Percentiles rank a stretch among this genome's conserved stretches.
Conservation (phyloP, 345 rosid species). For the Gossypium arboreum region DNA sequence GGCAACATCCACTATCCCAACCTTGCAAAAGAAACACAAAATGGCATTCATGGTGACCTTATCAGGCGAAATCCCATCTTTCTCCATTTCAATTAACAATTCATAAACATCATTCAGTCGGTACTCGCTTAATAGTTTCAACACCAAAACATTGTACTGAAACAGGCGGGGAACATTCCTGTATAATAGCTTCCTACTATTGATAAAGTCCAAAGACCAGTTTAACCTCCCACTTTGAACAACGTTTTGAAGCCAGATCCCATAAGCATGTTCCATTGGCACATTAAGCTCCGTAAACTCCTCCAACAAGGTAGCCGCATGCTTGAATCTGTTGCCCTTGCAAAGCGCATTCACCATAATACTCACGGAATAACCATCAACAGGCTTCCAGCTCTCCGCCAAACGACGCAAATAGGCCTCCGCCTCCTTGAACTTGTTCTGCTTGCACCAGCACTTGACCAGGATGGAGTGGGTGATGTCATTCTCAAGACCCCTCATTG, state of each 20-base stretch:
- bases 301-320: constrained; percentile 53
- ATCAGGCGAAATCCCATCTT: constrained; percentile 47
- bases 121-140: constrained; percentile 50
- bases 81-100: constrained; percentile 68
- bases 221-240: constrained; percentile 41
- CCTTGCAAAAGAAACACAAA: constrained; percentile 80
- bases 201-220: constrained; percentile 52
- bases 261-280: constrained; percentile 49
- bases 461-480: constrained; percentile 45
- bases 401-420: constrained; percentile 42
- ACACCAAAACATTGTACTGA: constrained; percentile 55
- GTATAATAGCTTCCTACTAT: constrained; percentile 40
- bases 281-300: constrained; percentile 40
- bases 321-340: constrained; percentile 31
- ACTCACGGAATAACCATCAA: constrained; percentile 33
- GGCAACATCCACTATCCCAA: constrained; percentile 76
- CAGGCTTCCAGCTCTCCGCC: constrained; percentile 18
- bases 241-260: constrained; percentile 53
- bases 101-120: constrained; percentile 54
- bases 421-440: constrained; percentile 52
- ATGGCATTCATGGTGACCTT: constrained; percentile 55
- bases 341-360: constrained; percentile 54
- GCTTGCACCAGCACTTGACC: constrained; percentile 63
- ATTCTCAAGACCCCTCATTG: constrained; percentile 39
- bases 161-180: constrained; percentile 55